Evolutionary conservation across 2,329 filamentous ascomycete species (phyloP).

Genomic region (Chalaropsis thielavioides): DNA sequence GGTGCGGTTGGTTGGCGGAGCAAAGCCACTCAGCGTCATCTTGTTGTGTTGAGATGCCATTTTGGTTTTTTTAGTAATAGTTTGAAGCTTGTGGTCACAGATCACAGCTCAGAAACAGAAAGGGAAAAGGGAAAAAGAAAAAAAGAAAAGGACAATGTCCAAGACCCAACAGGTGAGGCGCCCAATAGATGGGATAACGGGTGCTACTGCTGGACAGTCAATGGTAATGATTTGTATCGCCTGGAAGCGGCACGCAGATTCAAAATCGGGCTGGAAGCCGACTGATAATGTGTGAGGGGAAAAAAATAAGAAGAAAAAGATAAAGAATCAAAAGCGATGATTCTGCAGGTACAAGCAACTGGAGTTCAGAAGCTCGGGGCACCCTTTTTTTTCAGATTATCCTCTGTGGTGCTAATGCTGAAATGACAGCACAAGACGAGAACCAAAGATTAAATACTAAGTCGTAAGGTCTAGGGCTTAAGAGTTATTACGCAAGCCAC

Average conservation of each 20-base stretch:
- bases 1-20: slow-evolving; percentile 55
- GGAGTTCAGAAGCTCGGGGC: not conserved
- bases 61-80: not conserved
- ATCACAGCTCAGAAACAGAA: slow-evolving; percentile 6
- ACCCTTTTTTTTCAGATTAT: not conserved
- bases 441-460: slow-evolving; percentile 15
- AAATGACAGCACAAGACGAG: not conserved
- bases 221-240: not conserved
- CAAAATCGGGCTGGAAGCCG: not conserved
- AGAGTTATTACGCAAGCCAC: slow-evolving; percentile 7
- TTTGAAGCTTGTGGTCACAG: slow-evolving; percentile 12
- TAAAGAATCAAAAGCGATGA: not conserved
- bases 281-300: not conserved
- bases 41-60: slow-evolving; percentile 15
- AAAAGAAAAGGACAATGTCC: slow-evolving; percentile 6
- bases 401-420: not conserved
- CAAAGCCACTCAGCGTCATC: slow-evolving; percentile 66
- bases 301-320: not conserved
- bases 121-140: slow-evolving; percentile 7
- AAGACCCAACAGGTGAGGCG: not conserved
- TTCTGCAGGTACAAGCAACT: slow-evolving; percentile 1
- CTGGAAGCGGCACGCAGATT: not conserved
- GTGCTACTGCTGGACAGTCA: not conserved
- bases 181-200: not conserved
- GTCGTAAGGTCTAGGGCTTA: slow-evolving; percentile 15